Evolutionary conservation across 2,329 filamentous ascomycete genomes (phyloP).

Genomic region (Trichoderma sp.): DNA sequence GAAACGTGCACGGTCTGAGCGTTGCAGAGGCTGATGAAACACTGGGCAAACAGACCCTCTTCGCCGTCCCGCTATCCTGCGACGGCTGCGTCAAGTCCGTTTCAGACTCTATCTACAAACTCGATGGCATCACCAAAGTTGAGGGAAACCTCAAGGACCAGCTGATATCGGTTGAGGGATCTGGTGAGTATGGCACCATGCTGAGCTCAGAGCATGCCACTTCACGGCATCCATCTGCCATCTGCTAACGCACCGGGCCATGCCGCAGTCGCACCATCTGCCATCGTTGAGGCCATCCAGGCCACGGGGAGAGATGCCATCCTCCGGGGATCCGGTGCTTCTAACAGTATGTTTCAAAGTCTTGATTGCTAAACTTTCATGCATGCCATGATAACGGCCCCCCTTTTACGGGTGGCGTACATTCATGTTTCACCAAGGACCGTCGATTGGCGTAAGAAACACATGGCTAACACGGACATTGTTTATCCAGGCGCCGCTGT

Average conservation of each 20-base stretch:
- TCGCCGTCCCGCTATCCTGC: conserved; percentile 92
- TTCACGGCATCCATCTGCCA: neutral
- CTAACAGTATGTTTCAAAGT: conserved; percentile 60
- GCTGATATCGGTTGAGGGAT: conserved; percentile 80
- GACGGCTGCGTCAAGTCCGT: conserved; percentile 85
- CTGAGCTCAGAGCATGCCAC: neutral
- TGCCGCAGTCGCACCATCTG: conserved; percentile 69
- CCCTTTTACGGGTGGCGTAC: neutral
- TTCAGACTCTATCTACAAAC: conserved; percentile 70
- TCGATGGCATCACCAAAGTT: conserved; percentile 78
- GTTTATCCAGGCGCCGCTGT: conserved; percentile 67
- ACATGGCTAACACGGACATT: conserved; percentile 16
- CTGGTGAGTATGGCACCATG: conserved; percentile 47
- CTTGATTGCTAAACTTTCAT: neutral
- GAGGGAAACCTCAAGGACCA: conserved; percentile 80
- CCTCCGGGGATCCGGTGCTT: conserved; percentile 78
- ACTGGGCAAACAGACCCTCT: conserved; percentile 66
- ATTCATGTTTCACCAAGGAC: neutral
- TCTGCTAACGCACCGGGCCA: conserved; percentile 16
- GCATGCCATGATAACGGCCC: neutral
- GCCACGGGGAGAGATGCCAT: conserved; percentile 91
- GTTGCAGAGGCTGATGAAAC: conserved; percentile 34
- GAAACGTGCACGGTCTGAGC: conserved; percentile 12
- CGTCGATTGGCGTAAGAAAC: neutral
- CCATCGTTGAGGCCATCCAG: conserved; percentile 86